Base-by-base conservation (phyloP, 495 filamentous ascomycete species). In the Chaetomidium leptoderma region DNA sequence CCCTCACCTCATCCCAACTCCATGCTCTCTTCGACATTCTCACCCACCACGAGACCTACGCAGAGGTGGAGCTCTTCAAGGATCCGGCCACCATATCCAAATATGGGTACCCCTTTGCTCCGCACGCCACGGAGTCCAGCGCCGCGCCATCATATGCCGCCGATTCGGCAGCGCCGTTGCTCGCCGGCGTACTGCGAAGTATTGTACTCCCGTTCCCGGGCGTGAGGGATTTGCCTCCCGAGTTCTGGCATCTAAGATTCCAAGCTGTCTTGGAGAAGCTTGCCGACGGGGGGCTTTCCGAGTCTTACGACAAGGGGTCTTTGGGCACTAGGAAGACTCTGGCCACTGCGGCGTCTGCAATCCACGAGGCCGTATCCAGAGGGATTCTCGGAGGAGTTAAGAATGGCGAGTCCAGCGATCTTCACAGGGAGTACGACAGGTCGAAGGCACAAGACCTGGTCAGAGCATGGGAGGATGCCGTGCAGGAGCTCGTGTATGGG, bases 291-390 rank as follows among this genome's bases (percentile, higher is more conserved):
- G 78, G 84, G 27, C 71, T 87, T 27, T 85, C 81, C 27, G 83
- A 87, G 61, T 86, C 83, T 65, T 88, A 86, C 62, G 85, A 88
- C 63, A 86, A 86, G 64, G 84, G 83, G 6, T 72, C 76, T 7
- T 62, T 88, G 33, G 84, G 85, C 13, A 78, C 79, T 57, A 76
- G 84, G 46, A 87, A 85, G 66, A 83, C 83, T 10, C 72, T 88
- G 26, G 81, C 84, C 7, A 86, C 85, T 27, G 85, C 82, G 11
- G 76, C 80, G 16, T 81, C 81, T 19, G 78, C 76, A 4, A 63
- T 88, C 53, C 74, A 86, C 55, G 85, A 87, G 63, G 75, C 77
- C 48, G 72, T 83, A 0, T 81, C 80, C 6, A 70, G 84, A 53
- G 85, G 82, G 2, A 64, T 77, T 8, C 64, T 87, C 14, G 82